Conservation (phyloP, 1,284 basidiomycete genomes). For the Pseudozyma hubeiensis region DNA sequence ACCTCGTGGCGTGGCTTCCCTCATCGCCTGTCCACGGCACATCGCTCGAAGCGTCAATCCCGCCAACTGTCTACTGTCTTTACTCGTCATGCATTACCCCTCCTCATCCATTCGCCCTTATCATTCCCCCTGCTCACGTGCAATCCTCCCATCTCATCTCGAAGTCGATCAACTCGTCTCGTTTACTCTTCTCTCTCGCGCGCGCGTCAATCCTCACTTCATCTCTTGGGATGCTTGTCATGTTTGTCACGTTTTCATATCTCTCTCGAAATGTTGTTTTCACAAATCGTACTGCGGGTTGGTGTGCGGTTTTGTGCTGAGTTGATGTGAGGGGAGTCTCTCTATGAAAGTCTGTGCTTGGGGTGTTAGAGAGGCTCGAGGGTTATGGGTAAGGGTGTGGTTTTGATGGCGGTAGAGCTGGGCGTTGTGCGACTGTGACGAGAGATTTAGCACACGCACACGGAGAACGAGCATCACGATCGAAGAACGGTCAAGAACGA, state of each 20-base stretch:
- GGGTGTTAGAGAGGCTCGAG: too few relatives aligned
- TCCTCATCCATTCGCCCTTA: background rate
- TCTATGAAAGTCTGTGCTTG: too few relatives aligned
- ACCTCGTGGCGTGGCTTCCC: background rate
- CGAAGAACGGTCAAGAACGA: too few relatives aligned
- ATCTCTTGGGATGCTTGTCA: background rate
- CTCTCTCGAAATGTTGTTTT: too few relatives aligned
- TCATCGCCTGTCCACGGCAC: conserved; percentile 1
- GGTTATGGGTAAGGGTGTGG: too few relatives aligned
- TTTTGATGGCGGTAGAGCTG: too few relatives aligned
- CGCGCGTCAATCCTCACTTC: too few relatives aligned
- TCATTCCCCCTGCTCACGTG: background rate
- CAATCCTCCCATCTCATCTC: background rate
- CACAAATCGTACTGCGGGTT: background rate
- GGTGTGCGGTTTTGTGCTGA: too few relatives aligned
- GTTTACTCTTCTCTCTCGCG: background rate
- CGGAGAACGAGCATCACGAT: too few relatives aligned
- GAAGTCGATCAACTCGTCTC: conserved; percentile 5
- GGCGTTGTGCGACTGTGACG: too few relatives aligned
- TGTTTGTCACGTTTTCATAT: background rate
- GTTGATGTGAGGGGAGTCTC: too few relatives aligned
- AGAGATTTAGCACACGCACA: too few relatives aligned
- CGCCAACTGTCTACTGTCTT: conserved; percentile 50
- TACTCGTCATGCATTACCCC: conserved; percentile 34
- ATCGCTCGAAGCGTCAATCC: conserved; percentile 2